Base-by-base conservation (phyloP, 805 yeast genomes). In the Starmerella stigmatis region DNA sequence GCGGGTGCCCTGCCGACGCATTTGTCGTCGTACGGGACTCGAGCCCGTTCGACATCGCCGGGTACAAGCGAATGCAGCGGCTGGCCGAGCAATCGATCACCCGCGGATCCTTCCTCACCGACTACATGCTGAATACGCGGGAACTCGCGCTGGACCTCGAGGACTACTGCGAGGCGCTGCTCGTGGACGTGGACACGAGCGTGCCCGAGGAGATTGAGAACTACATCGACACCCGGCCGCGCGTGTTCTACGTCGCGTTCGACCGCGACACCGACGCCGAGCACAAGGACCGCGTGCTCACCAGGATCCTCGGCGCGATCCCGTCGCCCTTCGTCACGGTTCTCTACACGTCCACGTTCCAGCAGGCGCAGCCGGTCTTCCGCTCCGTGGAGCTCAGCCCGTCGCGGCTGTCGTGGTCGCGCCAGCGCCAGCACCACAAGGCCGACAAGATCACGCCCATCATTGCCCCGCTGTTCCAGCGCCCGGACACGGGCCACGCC, bases 291-390 rank as follows among this genome's bases (percentile, higher is more conserved):
- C 68, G 69, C 16, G 68, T 82, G 4, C 50, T 82, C n/a, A 72
- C 82, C 29, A 76, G 74, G 44, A 60, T 82, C 11, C 15, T 51
- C 28, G 28, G 27, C 16, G 31, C 31, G 12, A 29, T 46, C 5
- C 95, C 96, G 1, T 70, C 88, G 0, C 94, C 95, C 0, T 73
- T 75, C 48, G 72, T 71, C 45, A 67, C 86, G 2, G 63, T 86
- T 2, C 60, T 85, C 2, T 66, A 77, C 47, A 75, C 86, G 0
- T 68, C 79, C 19, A 33, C 55, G 8, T 50, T 48, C 31, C 45
- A 13, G 51, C 61, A 36, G 48, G 44, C 45, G 41, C 47, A 37
- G 45, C 57, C 57, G 43, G 49, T 48, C 5, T 52, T 59, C 44
- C 51, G 57, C 11, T 51, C 60, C 20, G 42, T 62, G 10, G 54